Evolutionary conservation across 495 filamentous ascomycete species (phyloP).

Genomic region (Neurospora discreta): DNA sequence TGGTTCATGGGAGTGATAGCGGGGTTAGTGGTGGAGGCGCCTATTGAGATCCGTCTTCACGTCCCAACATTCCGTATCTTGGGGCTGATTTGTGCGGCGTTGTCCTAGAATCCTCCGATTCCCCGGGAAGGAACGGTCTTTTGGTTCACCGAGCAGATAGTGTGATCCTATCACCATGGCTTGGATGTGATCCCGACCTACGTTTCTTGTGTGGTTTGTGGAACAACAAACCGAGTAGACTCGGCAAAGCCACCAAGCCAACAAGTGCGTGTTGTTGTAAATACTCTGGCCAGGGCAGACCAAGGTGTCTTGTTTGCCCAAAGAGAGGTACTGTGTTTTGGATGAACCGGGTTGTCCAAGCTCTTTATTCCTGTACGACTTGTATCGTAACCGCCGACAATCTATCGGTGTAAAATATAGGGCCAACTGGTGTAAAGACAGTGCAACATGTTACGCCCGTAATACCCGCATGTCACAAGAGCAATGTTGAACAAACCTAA

Average conservation of each 20-base stretch:
- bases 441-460: background rate
- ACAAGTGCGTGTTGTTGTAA: background rate
- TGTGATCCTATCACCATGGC: background rate
- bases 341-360: background rate
- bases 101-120: background rate
- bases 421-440: background rate
- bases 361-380: background rate
- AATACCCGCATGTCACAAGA: background rate
- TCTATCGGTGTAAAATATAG: too few relatives aligned
- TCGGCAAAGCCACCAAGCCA: background rate
- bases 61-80: background rate
- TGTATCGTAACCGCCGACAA: background rate
- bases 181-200: background rate
- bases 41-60: background rate
- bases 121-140: background rate
- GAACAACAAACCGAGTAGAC: background rate
- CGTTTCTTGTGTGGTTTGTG: background rate
- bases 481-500: background rate
- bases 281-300: background rate
- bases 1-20: background rate
- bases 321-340: background rate
- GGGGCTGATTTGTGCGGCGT: background rate
- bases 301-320: background rate
- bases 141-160: background rate
- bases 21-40: background rate